Conservation (phyloP, 352 stramenopile species). For the Phytophthora pini region DNA sequence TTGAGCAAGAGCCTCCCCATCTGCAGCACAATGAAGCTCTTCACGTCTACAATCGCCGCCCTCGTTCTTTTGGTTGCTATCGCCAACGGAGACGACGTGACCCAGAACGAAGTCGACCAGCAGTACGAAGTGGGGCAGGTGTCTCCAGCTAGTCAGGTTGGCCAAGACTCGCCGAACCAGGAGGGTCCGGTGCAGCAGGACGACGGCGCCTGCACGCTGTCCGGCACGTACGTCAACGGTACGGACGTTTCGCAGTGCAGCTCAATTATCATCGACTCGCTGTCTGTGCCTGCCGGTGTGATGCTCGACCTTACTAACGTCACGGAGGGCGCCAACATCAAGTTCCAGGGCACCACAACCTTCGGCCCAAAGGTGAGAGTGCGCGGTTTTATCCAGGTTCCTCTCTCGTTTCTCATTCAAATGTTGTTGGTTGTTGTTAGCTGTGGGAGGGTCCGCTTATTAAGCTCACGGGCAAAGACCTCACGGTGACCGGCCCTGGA, state of each 20-base stretch:
- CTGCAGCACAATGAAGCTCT: slow-evolving; percentile 7
- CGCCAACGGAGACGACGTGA: background rate
- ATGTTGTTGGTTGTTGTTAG: background rate
- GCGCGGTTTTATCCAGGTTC: background rate
- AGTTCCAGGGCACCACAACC: slow-evolving; percentile 38
- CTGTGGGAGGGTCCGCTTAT: slow-evolving; percentile 39
- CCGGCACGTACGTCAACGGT: slow-evolving; percentile 26
- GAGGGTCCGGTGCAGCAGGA: background rate
- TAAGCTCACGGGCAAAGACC: slow-evolving; percentile 19
- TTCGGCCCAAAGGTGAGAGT: slow-evolving; percentile 30
- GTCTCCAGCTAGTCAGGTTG: slow-evolving; percentile 10
- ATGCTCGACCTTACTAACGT: slow-evolving; percentile 31
- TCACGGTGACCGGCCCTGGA: slow-evolving; percentile 27
- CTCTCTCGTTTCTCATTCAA: background rate
- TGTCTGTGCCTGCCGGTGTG: slow-evolving; percentile 18
- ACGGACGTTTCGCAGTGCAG: slow-evolving; percentile 36
- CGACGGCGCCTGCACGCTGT: slow-evolving; percentile 23
- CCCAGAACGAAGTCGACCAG: slow-evolving; percentile 11
- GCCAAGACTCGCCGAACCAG: slow-evolving; percentile 3
- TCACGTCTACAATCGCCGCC: slow-evolving; percentile 3
- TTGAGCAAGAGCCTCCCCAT: background rate
- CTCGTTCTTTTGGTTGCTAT: slow-evolving; percentile 12
- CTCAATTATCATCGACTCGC: slow-evolving; percentile 28
- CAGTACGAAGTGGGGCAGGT: slow-evolving; percentile 7
- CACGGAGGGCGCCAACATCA: slow-evolving; percentile 33